Conservation (phyloP, 2,329 filamentous ascomycete genomes). For the Aspergillus fructus region DNA sequence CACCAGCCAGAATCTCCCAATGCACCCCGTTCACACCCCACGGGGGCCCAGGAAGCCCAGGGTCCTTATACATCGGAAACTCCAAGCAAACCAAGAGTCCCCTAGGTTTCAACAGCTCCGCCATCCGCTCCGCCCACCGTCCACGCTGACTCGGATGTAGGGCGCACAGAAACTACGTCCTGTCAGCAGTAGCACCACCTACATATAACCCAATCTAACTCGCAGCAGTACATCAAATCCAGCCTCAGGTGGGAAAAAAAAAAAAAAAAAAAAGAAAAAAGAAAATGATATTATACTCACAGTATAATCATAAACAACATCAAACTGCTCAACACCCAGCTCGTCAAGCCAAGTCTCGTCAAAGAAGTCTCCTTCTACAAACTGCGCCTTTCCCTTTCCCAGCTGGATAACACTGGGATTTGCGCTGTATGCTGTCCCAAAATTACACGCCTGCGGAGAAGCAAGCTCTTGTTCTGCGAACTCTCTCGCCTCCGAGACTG, state of each 20-base stretch:
- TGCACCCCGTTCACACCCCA: slow-evolving; percentile 40
- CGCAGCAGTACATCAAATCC: not conserved
- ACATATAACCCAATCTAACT: too few relatives aligned
- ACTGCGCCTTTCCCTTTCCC: slow-evolving; percentile 44
- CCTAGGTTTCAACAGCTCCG: not conserved
- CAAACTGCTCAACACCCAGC: slow-evolving; percentile 2
- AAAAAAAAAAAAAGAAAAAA: not conserved
- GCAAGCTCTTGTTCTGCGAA: slow-evolving; percentile 22
- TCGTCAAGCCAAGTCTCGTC: slow-evolving; percentile 1
- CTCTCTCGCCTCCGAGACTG: slow-evolving; percentile 19
- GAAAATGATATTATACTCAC: slow-evolving; percentile 38
- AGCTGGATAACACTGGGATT: not conserved
- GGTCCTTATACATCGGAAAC: slow-evolving; percentile 43
- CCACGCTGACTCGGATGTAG: slow-evolving; percentile 55
- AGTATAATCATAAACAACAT: slow-evolving; percentile 44
- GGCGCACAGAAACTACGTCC: slow-evolving; percentile 64
- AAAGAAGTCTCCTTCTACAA: slow-evolving; percentile 56
- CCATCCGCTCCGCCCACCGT: slow-evolving; percentile 55
- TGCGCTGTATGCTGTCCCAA: slow-evolving; percentile 2
- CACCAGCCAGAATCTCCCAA: slow-evolving; percentile 34
- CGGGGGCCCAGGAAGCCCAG: slow-evolving; percentile 37
- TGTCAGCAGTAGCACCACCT: too few relatives aligned
- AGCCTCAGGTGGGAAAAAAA: not conserved
- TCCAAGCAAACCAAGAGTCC: slow-evolving; percentile 51
- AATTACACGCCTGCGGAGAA: slow-evolving; percentile 20